Evolutionary conservation across 805 yeast species (phyloP).

Genomic region (Kuraishia cidri): DNA sequence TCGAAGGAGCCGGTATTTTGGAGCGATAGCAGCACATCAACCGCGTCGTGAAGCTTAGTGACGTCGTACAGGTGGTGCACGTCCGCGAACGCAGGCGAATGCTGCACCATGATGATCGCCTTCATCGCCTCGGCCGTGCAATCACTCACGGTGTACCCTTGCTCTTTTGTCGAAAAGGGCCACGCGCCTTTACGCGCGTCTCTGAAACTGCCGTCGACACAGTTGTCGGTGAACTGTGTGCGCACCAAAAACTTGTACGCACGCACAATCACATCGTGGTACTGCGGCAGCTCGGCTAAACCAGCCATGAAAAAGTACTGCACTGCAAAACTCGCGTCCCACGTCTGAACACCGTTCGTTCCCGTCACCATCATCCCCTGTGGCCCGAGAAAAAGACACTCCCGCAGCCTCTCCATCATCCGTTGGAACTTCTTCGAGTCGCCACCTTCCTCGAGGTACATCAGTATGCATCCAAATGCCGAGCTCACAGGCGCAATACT

Average conservation of each 20-base stretch:
- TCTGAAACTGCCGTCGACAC: constrained; percentile 70
- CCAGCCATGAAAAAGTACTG: constrained; percentile 81
- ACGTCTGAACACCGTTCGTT: constrained; percentile 93
- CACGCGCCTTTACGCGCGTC: constrained; percentile 85
- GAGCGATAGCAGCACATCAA: constrained; percentile 65
- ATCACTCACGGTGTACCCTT: constrained; percentile 94
- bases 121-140: constrained; percentile 95
- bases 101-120: constrained; percentile 86
- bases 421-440: constrained; percentile 52
- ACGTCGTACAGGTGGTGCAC: constrained; percentile 30
- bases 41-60: constrained; percentile 50
- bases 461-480: constrained; percentile 72
- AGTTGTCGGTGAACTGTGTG: constrained; percentile 79
- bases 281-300: constrained; percentile 59
- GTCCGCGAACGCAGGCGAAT: constrained; percentile 43
- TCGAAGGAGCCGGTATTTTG: constrained; percentile 79
- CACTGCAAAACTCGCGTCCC: constrained; percentile 92
- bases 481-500: constrained; percentile 93
- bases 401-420: constrained; percentile 55
- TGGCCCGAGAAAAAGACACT: constrained; percentile 75
- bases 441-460: constrained; percentile 61
- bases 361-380: constrained; percentile 94
- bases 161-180: constrained; percentile 94
- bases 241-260: constrained; percentile 68
- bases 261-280: constrained; percentile 48